These are phyloP conservation scores for Chrysoporthe cubensis DNA, from an alignment of 2,329 filamentous ascomycete genomes.

Conservation along the genomic window DNA sequence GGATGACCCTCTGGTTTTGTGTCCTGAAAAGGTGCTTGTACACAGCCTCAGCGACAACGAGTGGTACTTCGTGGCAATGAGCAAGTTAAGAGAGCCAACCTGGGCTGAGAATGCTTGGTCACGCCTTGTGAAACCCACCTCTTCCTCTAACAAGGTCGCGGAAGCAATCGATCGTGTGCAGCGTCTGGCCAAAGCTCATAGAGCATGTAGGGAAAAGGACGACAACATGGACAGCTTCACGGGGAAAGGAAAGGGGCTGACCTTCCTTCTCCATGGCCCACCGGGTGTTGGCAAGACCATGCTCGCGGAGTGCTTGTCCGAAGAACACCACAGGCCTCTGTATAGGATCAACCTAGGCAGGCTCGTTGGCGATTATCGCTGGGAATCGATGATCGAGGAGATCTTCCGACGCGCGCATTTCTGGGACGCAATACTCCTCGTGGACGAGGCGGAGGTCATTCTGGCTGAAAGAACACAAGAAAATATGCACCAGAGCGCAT, in stretches of 20 bases:
- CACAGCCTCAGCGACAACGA: conserved; percentile 11
- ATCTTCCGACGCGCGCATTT: background rate
- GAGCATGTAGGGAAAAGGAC: background rate
- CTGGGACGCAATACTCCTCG: conserved; percentile 20
- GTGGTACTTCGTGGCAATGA: conserved; percentile 11
- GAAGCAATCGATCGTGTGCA: background rate
- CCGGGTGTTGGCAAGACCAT: conserved; percentile 10
- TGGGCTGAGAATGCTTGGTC: background rate
- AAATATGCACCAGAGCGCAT: conserved; percentile 7
- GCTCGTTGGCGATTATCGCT: background rate
- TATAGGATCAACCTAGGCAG: conserved; percentile 7
- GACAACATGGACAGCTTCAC: conserved; percentile 5
- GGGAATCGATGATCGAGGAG: conserved; percentile 5
- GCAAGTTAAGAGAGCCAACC: background rate
- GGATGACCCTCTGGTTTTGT: background rate
- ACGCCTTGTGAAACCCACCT: background rate
- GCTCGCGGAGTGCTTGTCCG: conserved; percentile 9
- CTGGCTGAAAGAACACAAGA: conserved; percentile 14
- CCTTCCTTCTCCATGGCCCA: conserved; percentile 9
- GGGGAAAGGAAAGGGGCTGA: conserved; percentile 10
- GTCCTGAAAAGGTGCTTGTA: conserved; percentile 4
- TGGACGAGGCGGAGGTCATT: conserved; percentile 17
- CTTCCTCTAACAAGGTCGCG: background rate
- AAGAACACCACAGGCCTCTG: conserved; percentile 6
- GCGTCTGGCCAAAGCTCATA: background rate